Conservation (phyloP, 805 yeast genomes). For the Zygoascus tannicola region DNA sequence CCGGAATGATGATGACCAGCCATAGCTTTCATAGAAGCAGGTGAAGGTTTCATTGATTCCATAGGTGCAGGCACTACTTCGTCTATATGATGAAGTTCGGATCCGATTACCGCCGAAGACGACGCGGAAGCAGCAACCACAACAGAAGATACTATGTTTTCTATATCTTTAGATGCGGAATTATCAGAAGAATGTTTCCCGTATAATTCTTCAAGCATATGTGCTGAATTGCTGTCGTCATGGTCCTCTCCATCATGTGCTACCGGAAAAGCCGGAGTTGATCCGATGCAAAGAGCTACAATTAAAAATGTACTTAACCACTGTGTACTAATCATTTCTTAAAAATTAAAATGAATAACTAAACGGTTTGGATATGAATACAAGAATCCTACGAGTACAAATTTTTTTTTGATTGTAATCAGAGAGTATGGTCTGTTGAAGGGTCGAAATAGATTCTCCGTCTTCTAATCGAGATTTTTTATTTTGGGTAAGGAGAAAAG, state of each 20-base stretch:
- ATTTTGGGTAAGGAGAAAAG: no score
- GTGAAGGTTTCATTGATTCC: constrained; percentile 9
- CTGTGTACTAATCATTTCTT: not conserved
- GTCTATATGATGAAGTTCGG: not conserved
- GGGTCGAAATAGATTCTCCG: no score
- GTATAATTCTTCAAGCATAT: not conserved
- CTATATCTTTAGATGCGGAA: not conserved
- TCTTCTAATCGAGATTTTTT: no score
- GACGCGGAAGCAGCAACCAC: not conserved
- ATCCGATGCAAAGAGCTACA: not conserved
- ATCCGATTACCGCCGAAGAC: not conserved
- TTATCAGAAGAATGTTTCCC: not conserved
- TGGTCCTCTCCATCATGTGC: not conserved
- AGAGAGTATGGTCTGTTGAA: no score
- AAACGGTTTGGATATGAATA: no score
- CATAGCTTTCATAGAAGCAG: constrained; percentile 6
- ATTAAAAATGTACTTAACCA: not conserved
- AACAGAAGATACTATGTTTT: not conserved
- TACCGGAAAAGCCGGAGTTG: not conserved
- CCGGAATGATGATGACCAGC: constrained; percentile 48
- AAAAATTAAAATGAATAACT: no score
- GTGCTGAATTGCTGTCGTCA: not conserved
- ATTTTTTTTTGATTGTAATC: no score
- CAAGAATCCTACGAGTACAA: no score
- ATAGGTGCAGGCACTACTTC: not conserved